Evolutionary conservation across 2,329 filamentous ascomycete species (phyloP).

Genomic region (Sporothrix dimorphospora): DNA sequence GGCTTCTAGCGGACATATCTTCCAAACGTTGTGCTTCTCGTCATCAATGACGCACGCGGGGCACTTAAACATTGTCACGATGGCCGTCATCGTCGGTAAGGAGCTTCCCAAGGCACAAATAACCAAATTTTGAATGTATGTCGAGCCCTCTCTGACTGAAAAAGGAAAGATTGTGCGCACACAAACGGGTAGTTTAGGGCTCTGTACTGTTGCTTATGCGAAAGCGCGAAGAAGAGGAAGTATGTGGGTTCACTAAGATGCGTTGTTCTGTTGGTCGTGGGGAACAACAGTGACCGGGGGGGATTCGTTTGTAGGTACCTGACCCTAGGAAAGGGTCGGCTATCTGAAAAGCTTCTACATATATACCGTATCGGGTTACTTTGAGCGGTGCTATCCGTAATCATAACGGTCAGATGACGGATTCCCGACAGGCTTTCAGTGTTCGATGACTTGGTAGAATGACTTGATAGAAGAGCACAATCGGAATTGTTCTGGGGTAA

Average conservation of each 20-base stretch:
- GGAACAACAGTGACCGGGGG: background rate
- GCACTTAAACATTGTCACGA: too few relatives aligned
- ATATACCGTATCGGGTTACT: background rate
- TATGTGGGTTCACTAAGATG: background rate
- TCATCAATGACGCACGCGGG: too few relatives aligned
- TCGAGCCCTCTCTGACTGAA: too few relatives aligned
- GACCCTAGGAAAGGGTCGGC: too few relatives aligned
- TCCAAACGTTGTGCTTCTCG: too few relatives aligned
- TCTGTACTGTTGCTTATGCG: background rate
- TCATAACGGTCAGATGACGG: background rate
- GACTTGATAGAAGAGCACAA: background rate
- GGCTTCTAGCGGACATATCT: too few relatives aligned
- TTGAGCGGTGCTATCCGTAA: background rate
- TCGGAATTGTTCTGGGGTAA: background rate
- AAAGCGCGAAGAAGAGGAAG: background rate
- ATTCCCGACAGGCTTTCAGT: background rate
- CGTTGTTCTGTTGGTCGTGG: background rate
- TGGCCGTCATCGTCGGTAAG: too few relatives aligned
- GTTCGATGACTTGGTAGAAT: background rate
- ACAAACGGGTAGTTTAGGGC: too few relatives aligned
- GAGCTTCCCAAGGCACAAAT: too few relatives aligned
- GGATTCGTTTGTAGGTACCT: background rate
- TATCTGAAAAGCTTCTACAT: background rate
- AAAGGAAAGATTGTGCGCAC: too few relatives aligned
- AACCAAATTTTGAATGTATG: too few relatives aligned